Evolutionary conservation across 352 stramenopile species (phyloP).

Genomic region (Phytophthora boehmeriae): DNA sequence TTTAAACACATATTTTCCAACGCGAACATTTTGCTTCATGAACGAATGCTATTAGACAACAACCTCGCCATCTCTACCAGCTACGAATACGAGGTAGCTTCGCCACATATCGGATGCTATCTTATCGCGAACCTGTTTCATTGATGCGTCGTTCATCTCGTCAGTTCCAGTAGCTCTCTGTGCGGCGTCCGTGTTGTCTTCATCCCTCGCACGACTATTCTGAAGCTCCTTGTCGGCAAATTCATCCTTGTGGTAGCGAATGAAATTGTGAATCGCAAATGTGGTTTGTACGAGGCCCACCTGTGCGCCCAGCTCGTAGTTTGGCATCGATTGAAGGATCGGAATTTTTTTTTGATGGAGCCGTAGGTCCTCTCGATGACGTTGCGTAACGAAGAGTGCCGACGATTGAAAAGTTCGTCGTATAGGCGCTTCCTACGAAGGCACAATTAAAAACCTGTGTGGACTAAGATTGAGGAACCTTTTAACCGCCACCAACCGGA

Average conservation of each 20-base stretch:
- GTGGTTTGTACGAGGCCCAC: not conserved
- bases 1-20: too few relatives aligned
- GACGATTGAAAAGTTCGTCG: conserved; percentile 6
- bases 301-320: conserved; percentile 1
- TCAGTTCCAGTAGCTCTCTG: too few relatives aligned
- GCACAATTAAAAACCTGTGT: not conserved
- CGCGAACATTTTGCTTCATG: too few relatives aligned
- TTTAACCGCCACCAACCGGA: not conserved
- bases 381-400: conserved; percentile 7
- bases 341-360: conserved; percentile 10
- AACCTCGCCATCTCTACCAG: too few relatives aligned
- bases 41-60: too few relatives aligned
- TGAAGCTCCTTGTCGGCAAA: not conserved
- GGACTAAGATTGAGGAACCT: not conserved
- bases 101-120: too few relatives aligned
- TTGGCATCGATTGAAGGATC: conserved; percentile 1
- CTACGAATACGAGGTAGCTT: too few relatives aligned
- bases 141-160: too few relatives aligned
- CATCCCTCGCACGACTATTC: not conserved
- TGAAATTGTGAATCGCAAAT: conserved; percentile 14
- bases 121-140: too few relatives aligned
- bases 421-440: conserved; percentile 1
- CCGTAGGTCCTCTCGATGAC: conserved; percentile 13
- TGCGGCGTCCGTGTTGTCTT: not conserved
- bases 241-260: conserved; percentile 6